These are phyloP conservation scores for Diutina sp. DNA, from an alignment of 1,139 yeast species.

Conservation along the genomic window DNA sequence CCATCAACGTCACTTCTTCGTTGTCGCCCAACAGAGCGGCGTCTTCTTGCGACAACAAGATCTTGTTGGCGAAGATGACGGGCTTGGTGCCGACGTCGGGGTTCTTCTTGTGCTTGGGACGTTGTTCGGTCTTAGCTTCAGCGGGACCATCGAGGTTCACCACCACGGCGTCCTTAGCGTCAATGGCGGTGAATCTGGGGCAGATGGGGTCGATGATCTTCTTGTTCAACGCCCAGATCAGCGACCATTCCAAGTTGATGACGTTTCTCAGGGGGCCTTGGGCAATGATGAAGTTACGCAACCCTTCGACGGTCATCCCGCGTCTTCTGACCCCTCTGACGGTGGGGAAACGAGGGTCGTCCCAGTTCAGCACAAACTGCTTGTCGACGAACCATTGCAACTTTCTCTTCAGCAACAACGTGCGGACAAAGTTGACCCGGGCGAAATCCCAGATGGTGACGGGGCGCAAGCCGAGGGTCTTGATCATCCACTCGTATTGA, in stretches of 20 bases:
- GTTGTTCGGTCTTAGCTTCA: conserved; percentile 47
- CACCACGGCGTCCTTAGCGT: conserved; percentile 44
- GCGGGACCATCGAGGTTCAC: conserved; percentile 67
- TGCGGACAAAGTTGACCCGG: conserved; percentile 90
- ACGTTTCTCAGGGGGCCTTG: conserved; percentile 98
- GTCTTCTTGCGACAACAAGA: conserved; percentile 81
- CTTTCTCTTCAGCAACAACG: conserved; percentile 89
- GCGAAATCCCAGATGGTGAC: conserved; percentile 97
- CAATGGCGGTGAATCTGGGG: conserved; percentile 85
- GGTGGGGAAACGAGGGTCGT: conserved; percentile 98
- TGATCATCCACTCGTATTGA: conserved; percentile 91
- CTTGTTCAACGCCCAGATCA: conserved; percentile 95
- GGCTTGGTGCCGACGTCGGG: conserved; percentile 80
- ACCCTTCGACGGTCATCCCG: conserved; percentile 98
- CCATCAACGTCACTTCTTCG: conserved; percentile 95
- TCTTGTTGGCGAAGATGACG: conserved; percentile 51
- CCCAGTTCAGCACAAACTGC: conserved; percentile 81
- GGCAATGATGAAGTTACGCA: conserved; percentile 79
- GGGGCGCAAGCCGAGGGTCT: conserved; percentile 68
- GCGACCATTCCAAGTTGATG: conserved; percentile 90
- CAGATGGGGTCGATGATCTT: conserved; percentile 93
- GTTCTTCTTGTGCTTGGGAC: conserved; percentile 93
- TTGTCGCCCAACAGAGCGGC: conserved; percentile 57
- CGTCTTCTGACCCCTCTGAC: conserved; percentile 98
- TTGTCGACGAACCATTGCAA: conserved; percentile 97